Conservation (phyloP, 306 rosid species). For the Casuarina cunninghamiana region DNA sequence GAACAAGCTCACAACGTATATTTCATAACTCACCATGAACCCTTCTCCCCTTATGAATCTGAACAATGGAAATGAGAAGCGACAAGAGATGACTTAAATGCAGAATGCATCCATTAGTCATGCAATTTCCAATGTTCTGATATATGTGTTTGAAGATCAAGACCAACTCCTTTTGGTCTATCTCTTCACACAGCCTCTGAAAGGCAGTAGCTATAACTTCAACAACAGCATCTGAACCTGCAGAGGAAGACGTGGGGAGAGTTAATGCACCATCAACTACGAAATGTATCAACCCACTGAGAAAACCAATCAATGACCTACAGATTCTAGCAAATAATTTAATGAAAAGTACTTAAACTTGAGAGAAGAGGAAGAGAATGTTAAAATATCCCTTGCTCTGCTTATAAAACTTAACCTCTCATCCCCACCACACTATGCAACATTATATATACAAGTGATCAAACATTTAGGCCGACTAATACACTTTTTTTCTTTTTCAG, state of each 20-base stretch:
- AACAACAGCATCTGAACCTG: slow-evolving; percentile 59
- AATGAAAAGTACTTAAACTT: not conserved
- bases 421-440: not conserved
- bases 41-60: slow-evolving; percentile 50
- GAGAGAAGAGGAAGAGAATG: not conserved
- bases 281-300: slow-evolving; percentile 6
- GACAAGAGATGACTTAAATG: slow-evolving; percentile 51
- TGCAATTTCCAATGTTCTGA: slow-evolving; percentile 42
- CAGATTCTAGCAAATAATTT: not conserved
- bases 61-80: slow-evolving; percentile 55
- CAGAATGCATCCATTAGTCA: slow-evolving; percentile 31
- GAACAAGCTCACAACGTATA: not conserved
- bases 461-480: not conserved
- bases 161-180: slow-evolving; percentile 63
- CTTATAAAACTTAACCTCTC: not conserved
- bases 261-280: slow-evolving; percentile 19
- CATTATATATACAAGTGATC: not conserved
- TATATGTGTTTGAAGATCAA: slow-evolving; percentile 62
- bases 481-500: not conserved
- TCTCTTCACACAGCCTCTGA: slow-evolving; percentile 59
- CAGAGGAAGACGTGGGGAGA: slow-evolving; percentile 14
- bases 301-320: not conserved
- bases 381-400: not conserved
- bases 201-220: slow-evolving; percentile 54
- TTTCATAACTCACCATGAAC: slow-evolving; percentile 62